Evolutionary conservation across 2,329 filamentous ascomycete genomes (phyloP).

Genomic region (Gliomastix tumulicola): DNA sequence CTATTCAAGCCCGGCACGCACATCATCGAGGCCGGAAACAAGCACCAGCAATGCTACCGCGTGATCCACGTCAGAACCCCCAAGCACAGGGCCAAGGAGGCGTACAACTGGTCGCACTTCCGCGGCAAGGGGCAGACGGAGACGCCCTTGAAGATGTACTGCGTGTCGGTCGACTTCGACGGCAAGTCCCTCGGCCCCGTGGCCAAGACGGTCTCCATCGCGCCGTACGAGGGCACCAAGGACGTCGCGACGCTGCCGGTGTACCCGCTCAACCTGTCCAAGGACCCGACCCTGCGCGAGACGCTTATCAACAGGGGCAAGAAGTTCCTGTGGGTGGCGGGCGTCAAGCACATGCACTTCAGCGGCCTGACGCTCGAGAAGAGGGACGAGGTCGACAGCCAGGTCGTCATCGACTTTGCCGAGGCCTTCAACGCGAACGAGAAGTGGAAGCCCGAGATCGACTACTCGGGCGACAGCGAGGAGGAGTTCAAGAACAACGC

Average conservation of each 20-base stretch:
- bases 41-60: conserved; percentile 17
- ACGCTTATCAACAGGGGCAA: conserved; percentile 11
- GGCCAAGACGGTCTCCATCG: conserved; percentile 10
- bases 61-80: conserved; percentile 8
- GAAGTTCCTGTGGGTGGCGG: conserved; percentile 10
- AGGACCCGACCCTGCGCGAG: conserved; percentile 2
- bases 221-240: conserved; percentile 15
- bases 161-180: conserved; percentile 21
- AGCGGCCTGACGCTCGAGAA: conserved; percentile 11
- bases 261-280: conserved; percentile 14
- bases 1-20: conserved; percentile 16
- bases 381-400: conserved; percentile 19
- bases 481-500: too few species aligned
- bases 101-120: not conserved
- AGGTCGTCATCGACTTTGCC: conserved; percentile 22
- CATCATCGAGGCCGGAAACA: conserved; percentile 7
- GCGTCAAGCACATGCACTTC: conserved; percentile 18
- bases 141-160: too few species aligned
- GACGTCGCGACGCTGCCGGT: conserved; percentile 12
- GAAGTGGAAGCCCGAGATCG: not conserved
- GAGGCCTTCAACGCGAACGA: conserved; percentile 10
- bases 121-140: too few species aligned
- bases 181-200: conserved; percentile 18
- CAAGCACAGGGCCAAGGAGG: conserved; percentile 2
- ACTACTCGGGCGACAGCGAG: not conserved